Conservation (phyloP, 2,329 filamentous ascomycete genomes). For the Aureobasidium sp. region DNA sequence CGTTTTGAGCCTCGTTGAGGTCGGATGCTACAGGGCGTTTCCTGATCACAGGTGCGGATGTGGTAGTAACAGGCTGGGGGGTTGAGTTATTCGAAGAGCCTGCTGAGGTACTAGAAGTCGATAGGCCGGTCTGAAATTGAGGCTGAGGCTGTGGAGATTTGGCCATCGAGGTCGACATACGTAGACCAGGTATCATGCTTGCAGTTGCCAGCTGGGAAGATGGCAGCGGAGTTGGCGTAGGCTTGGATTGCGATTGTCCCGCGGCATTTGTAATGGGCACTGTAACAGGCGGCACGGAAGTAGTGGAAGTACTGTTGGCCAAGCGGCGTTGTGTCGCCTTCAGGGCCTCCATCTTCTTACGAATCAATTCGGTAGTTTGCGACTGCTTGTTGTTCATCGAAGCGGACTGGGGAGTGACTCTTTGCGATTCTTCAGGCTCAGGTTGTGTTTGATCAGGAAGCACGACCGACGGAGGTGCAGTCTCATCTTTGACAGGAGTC, state of each 20-base stretch:
- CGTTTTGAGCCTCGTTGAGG: not conserved
- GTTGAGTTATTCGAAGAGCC: not conserved
- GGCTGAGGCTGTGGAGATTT: not conserved
- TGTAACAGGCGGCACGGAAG: not conserved
- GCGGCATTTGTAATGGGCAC: not conserved
- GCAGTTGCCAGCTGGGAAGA: not conserved
- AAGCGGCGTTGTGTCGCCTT: conserved; percentile 31
- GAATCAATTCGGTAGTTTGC: conserved; percentile 65
- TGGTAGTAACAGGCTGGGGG: not conserved
- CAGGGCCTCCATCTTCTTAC: conserved; percentile 70
- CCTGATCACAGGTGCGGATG: conserved; percentile 14
- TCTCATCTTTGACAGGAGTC: not conserved
- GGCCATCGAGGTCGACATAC: not conserved
- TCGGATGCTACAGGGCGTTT: conserved; percentile 54
- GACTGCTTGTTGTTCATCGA: conserved; percentile 46
- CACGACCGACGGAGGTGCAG: not conserved
- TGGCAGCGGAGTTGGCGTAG: not conserved
- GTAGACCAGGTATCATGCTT: conserved; percentile 2
- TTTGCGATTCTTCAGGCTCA: not conserved
- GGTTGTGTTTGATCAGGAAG: not conserved
- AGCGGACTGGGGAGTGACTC: not conserved
- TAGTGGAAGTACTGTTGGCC: not conserved
- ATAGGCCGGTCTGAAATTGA: not conserved
- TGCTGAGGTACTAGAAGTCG: not conserved
- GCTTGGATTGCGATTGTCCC: not conserved